phyloP scores from a whole-genome alignment of 257 asterid species.

The Sherardia arvensis region DNA sequence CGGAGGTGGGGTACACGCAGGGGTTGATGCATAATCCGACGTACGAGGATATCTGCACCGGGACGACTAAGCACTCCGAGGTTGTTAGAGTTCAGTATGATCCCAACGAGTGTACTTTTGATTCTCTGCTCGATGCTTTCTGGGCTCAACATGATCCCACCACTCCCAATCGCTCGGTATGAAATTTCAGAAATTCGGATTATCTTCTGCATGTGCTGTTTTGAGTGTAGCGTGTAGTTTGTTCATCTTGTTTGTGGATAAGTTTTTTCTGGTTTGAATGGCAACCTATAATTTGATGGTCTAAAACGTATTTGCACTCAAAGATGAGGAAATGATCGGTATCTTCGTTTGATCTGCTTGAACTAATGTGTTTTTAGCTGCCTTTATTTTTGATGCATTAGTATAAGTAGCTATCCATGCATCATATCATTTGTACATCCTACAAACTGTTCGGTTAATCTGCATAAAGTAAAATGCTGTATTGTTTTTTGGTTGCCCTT shows the following conservation, averaged over 20 bases:
- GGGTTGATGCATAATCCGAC: constrained; percentile 61
- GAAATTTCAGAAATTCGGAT: background rate
- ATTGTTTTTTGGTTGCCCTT: background rate
- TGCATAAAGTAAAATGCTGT: no score
- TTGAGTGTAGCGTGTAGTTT: background rate
- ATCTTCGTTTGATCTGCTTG: no score
- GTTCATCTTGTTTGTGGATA: background rate
- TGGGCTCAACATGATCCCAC: constrained; percentile 98
- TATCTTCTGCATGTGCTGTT: background rate
- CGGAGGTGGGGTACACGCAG: constrained; percentile 83
- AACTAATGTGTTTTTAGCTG: background rate
- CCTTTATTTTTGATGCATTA: no score
- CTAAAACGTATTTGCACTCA: no score
- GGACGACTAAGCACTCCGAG: constrained; percentile 71
- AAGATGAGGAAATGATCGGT: no score
- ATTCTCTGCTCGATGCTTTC: constrained; percentile 59
- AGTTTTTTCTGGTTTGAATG: background rate
- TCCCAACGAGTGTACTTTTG: constrained; percentile 71
- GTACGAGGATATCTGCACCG: constrained; percentile 75
- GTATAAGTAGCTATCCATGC: no score
- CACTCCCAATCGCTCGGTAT: constrained; percentile 85
- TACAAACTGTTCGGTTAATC: background rate
- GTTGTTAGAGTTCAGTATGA: constrained; percentile 85
- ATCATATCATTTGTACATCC: background rate
- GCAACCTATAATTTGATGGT: background rate